These are phyloP conservation scores for Cryptococcus amylolentus DNA, from an alignment of 1,284 basidiomycete genomes.

Conservation along the genomic window DNA sequence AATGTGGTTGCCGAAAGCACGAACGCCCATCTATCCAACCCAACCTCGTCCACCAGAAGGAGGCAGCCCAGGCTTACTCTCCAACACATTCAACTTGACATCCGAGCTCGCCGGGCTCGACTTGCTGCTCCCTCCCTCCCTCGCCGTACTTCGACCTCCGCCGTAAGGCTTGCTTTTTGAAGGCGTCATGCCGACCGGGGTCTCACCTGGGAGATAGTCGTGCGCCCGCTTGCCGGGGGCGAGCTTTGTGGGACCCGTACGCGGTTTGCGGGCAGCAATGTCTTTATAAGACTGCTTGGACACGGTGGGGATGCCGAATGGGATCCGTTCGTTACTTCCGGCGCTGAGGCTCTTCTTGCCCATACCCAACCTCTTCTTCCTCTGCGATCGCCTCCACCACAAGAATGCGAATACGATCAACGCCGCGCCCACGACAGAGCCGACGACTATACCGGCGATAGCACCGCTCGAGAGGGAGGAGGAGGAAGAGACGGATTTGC, in stretches of 20 bases:
- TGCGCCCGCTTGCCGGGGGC: conserved; percentile 23
- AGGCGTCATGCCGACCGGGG: conserved; percentile 2
- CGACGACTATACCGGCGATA: conserved; percentile 35
- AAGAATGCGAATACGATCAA: conserved; percentile 13
- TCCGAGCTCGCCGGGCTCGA: neutral
- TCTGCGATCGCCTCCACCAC: conserved; percentile 8
- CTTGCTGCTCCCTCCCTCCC: neutral
- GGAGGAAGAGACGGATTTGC: conserved; percentile 17
- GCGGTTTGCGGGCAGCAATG: conserved; percentile 11
- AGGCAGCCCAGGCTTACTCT: neutral
- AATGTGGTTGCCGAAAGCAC: neutral
- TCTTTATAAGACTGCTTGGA: conserved; percentile 10
- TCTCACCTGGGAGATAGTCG: conserved; percentile 28
- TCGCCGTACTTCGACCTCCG: neutral
- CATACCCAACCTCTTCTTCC: neutral
- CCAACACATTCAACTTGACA: neutral
- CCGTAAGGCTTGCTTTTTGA: too few species aligned
- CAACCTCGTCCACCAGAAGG: neutral
- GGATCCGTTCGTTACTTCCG: neutral
- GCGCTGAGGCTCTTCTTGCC: neutral
- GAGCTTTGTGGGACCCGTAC: conserved; percentile 24
- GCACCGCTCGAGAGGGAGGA: conserved; percentile 19
- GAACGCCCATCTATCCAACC: neutral
- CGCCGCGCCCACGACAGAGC: conserved; percentile 15
- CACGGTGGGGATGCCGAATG: neutral